Conservation (phyloP, 2,329 filamentous ascomycete genomes). For the Diplodia seriata region DNA sequence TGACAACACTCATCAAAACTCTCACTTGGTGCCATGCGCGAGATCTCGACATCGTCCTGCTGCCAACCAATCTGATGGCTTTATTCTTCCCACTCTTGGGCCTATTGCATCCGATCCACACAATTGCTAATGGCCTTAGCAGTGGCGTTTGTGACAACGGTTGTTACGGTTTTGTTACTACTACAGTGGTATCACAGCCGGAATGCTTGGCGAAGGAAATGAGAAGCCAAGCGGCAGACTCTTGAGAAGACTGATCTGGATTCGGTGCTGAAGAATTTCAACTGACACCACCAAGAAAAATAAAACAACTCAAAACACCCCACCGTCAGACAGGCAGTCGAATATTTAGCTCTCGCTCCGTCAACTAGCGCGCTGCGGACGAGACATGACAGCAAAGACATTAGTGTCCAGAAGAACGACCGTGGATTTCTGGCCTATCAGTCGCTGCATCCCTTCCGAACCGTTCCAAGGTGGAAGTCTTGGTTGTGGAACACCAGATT, state of each 20-base stretch:
- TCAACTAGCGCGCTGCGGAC: neutral
- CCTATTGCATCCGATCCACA: neutral
- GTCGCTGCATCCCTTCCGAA: neutral
- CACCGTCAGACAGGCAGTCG: neutral
- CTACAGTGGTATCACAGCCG: neutral
- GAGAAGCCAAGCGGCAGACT: neutral
- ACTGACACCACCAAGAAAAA: too few species aligned
- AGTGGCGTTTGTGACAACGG: neutral
- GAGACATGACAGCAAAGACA: neutral
- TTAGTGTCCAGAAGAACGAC: too few species aligned
- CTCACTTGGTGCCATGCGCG: neutral
- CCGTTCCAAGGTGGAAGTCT: conserved; percentile 1
- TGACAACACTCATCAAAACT: neutral
- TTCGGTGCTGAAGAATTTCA: neutral
- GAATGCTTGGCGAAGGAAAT: conserved; percentile 12
- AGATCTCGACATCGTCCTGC: neutral
- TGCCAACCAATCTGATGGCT: neutral
- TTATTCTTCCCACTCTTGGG: too few species aligned
- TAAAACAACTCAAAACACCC: too few species aligned
- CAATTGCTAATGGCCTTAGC: neutral
- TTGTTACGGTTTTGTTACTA: neutral
- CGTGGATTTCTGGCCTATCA: neutral
- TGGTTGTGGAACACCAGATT: conserved; percentile 15
- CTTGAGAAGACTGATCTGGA: too few species aligned
- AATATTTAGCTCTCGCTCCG: neutral